Evolutionary conservation across 1,284 basidiomycete species (phyloP), one percentile per base, ranked within the genome.

Genomic region (Laetiporus sulphureus): DNA sequence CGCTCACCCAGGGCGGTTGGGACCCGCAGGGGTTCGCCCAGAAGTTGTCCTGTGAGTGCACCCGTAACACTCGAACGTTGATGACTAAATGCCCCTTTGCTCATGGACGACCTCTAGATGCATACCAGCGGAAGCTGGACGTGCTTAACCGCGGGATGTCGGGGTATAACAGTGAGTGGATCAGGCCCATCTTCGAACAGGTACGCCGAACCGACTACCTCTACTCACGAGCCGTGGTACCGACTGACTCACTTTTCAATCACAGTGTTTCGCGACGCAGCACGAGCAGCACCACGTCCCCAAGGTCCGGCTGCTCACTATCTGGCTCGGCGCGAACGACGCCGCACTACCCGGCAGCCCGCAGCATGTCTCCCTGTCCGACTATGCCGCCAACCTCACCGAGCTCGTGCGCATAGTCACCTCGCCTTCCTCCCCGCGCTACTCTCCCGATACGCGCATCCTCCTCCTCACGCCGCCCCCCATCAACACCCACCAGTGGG

Each of bases 241-340:
- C 13, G n/a, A 4, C 16, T 27, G 11, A 13, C 34, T 13, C 16
- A 12, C 10, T 23, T 23, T 32, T 12, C 20, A 19, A 22, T 2
- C 47, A n/a, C n/a, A 84, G 80, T 65, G 69, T 46, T 68, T 86
- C 49, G 76, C 77, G 18, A 74, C 70, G 42, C 66, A 66, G 49
- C 55, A 69, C n/a, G 67, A 73, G 39, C 69, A 71, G 39, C 57
- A 62, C 33, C 64, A 70, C 35, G 67, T 67, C 34, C 76, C 75
- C n/a, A 79, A 75, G 47, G 72, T 91, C 34, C 76, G 75, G 36
- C 62, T 94, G 16, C 67, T 94, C 46, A 79, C 77, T 10, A 82
- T 95, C 56, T 95, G 90, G 91, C 89, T 87, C 51, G 91, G 91
- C 38, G 88, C 89, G 8, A 94, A 94, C 61, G 91, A 56, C 45